Percentiles rank a stretch among this genome's conserved stretches.
Conservation (phyloP, 306 rosid species). For the Cucurbita moschata region DNA sequence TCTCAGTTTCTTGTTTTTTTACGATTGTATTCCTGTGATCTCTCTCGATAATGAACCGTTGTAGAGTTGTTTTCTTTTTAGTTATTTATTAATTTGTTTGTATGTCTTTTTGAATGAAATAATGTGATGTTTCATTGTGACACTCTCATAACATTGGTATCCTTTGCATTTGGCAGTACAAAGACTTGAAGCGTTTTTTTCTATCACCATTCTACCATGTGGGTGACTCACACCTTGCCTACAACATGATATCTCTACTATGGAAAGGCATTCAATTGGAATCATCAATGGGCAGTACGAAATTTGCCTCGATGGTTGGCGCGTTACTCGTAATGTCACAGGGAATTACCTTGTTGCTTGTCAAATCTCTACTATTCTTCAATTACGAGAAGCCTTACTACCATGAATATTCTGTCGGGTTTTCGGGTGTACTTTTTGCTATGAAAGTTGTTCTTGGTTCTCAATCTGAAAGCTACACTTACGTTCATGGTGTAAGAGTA, state of each 20-base stretch:
- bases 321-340: conserved; percentile 54
- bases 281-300: conserved; percentile 42
- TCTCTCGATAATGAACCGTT: neutral
- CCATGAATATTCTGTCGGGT: conserved; percentile 57
- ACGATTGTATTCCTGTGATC: neutral
- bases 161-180: conserved; percentile 25
- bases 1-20: neutral
- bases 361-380: conserved; percentile 59
- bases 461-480: conserved; percentile 20
- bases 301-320: conserved; percentile 63
- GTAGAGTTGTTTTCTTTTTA: neutral
- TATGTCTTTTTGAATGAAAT: neutral
- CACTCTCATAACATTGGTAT: neutral
- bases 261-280: conserved; percentile 88
- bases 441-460: conserved; percentile 80
- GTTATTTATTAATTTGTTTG: neutral
- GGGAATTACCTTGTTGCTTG: conserved; percentile 47
- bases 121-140: neutral
- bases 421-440: conserved; percentile 85
- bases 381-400: conserved; percentile 50
- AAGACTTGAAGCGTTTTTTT: conserved; percentile 57
- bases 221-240: conserved; percentile 68
- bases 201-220: conserved; percentile 72
- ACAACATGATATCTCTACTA: conserved; percentile 80
- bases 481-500: conserved; percentile 41